Percentiles rank a stretch among this genome's conserved stretches.
Evolutionary conservation across 73 alveolate genomes (phyloP).

Genomic region (Symbiodinium natans): DNA sequence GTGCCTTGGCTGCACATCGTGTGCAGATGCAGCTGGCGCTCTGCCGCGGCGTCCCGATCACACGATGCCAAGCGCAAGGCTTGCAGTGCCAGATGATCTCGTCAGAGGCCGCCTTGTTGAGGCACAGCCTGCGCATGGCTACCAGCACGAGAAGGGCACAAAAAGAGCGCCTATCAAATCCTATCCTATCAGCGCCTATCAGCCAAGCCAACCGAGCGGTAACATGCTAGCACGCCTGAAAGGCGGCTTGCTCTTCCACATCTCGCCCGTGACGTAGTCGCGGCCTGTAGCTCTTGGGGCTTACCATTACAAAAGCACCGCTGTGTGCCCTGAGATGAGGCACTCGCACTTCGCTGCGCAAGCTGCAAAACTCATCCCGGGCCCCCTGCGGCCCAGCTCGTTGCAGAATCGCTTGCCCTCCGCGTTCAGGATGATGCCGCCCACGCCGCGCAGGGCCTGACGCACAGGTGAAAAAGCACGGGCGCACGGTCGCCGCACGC

Average conservation of each 20-base stretch:
- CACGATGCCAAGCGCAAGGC: neutral
- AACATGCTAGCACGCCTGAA: conserved; percentile 6
- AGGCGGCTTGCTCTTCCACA: conserved; percentile 89
- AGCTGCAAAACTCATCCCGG: too few relatives aligned
- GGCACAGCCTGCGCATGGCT: conserved; percentile 42
- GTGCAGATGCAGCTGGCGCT: too few relatives aligned
- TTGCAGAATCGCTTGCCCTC: conserved; percentile 95
- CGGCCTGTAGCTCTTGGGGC: too few relatives aligned
- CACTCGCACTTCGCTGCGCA: too few relatives aligned
- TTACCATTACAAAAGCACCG: too few relatives aligned
- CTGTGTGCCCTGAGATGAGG: too few relatives aligned
- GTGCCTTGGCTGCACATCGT: conserved; percentile 60
- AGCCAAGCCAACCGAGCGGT: too few relatives aligned
- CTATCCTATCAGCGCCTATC: too few relatives aligned
- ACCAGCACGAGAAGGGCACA: too few relatives aligned
- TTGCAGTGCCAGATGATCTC: conserved; percentile 94
- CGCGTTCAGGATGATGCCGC: conserved; percentile 94
- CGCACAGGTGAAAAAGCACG: too few relatives aligned
- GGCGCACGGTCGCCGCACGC: neutral
- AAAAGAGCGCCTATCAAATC: too few relatives aligned
- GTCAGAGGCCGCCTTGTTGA: conserved; percentile 90
- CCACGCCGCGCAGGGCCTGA: conserved; percentile 95
- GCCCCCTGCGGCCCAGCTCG: conserved; percentile 95
- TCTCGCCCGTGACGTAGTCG: conserved; percentile 71
- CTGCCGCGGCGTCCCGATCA: too few relatives aligned